Conservation (phyloP, 164 flowering plant species). For the Stephania cephalantha region DNA sequence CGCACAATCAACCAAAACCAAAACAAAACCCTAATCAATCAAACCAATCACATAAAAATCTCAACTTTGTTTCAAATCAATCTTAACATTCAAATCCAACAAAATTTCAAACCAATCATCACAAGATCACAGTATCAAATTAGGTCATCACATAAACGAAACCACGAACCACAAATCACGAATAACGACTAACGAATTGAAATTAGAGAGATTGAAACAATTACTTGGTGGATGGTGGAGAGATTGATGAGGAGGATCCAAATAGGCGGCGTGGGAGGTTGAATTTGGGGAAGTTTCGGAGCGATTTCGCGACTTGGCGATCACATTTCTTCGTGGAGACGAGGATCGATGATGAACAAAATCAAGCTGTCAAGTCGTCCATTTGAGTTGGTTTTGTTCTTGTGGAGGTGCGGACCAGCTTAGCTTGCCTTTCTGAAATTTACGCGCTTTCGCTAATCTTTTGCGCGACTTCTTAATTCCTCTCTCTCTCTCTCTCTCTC, state of each 20-base stretch:
- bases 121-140: no score
- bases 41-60: neutral
- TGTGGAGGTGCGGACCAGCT: no score
- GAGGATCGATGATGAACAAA: neutral
- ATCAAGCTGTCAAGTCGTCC: no score
- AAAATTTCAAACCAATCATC: neutral
- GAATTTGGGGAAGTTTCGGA: conserved; percentile 11
- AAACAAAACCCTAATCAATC: neutral
- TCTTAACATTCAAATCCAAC: neutral
- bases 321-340: conserved; percentile 1
- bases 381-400: no score
- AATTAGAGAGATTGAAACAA: neutral
- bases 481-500: no score
- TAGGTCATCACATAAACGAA: neutral
- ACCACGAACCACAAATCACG: neutral
- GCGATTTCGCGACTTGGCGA: conserved; percentile 17
- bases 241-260: neutral
- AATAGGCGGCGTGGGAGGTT: conserved; percentile 8
- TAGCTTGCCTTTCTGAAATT: no score
- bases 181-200: neutral
- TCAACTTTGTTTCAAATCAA: neutral
- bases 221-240: conserved; percentile 1
- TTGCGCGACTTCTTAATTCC: neutral
- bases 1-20: conserved; percentile 22
- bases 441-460: no score